Evolutionary conservation across 2,329 filamentous ascomycete genomes (phyloP).

Genomic region (Aspergillus sp.): DNA sequence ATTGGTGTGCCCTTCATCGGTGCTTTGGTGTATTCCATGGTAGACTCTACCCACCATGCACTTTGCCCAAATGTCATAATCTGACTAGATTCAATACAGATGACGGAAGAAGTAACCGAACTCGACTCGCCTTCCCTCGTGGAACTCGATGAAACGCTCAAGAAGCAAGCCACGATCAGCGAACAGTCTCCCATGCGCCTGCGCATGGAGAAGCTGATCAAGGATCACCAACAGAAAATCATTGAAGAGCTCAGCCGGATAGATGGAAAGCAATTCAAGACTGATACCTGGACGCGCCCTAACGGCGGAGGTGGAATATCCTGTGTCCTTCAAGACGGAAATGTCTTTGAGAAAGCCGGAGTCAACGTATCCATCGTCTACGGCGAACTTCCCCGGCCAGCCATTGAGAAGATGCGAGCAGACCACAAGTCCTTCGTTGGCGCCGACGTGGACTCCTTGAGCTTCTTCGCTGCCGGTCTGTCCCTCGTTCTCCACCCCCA

Average conservation of each 20-base stretch:
- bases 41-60: constrained; percentile 25
- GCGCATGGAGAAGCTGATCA: constrained; percentile 96
- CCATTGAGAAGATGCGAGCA: constrained; percentile 88
- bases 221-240: constrained; percentile 86
- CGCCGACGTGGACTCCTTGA: constrained; percentile 74
- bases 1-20: constrained; percentile 53
- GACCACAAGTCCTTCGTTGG: constrained; percentile 89
- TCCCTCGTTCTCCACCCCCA: constrained; percentile 90
- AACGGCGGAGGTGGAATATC: constrained; percentile 91
- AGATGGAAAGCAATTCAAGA: constrained; percentile 78
- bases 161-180: constrained; percentile 73
- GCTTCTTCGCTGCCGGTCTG: constrained; percentile 93
- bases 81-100: constrained; percentile 25
- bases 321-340: constrained; percentile 92
- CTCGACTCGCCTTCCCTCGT: constrained; percentile 66
- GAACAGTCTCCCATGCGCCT: constrained; percentile 90
- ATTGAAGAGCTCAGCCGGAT: constrained; percentile 78
- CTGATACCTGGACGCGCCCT: constrained; percentile 83
- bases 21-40: constrained; percentile 55
- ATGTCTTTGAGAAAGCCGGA: constrained; percentile 96
- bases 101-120: constrained; percentile 40
- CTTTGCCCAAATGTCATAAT: background rate
- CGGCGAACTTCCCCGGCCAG: constrained; percentile 80
- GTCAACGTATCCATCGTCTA: constrained; percentile 96
- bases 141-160: constrained; percentile 78